These are phyloP conservation scores for Fusarium concolor DNA, from an alignment of 2,329 filamentous ascomycete species.

Conservation along the genomic window DNA sequence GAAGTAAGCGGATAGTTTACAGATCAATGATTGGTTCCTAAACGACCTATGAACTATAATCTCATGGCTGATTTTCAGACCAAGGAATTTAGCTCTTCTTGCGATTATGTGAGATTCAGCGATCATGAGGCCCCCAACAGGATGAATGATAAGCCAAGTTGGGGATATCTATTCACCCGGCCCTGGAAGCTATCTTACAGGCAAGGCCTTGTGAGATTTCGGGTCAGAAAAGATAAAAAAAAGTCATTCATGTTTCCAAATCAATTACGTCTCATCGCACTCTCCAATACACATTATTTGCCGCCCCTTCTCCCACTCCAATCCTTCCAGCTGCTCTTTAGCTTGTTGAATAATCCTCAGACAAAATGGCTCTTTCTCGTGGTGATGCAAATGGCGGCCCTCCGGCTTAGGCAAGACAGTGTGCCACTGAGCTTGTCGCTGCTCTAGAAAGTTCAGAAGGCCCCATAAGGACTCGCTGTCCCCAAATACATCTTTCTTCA, in stretches of 20 bases:
- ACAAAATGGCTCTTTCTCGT: slow-evolving; percentile 1
- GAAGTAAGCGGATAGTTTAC: background rate
- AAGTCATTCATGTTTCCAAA: no score
- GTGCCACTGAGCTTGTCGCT: background rate
- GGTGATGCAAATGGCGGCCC: no score
- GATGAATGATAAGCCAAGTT: background rate
- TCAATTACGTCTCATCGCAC: no score
- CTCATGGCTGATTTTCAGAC: background rate
- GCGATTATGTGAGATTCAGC: background rate
- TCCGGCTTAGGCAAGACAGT: background rate
- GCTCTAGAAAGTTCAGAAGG: background rate
- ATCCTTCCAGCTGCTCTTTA: background rate
- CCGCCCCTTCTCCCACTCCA: background rate
- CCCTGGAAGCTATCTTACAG: no score
- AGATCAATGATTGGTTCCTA: background rate
- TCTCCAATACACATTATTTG: no score
- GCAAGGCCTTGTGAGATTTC: no score
- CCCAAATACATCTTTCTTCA: background rate
- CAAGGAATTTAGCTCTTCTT: background rate
- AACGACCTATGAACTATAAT: background rate
- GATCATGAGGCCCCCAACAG: background rate
- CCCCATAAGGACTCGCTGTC: background rate
- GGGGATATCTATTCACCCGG: no score
- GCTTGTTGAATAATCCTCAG: slow-evolving; percentile 1
- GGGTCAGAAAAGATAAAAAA: no score